Evolutionary conservation across 345 rosid genomes (phyloP).

Genomic region (Salix udensis): DNA sequence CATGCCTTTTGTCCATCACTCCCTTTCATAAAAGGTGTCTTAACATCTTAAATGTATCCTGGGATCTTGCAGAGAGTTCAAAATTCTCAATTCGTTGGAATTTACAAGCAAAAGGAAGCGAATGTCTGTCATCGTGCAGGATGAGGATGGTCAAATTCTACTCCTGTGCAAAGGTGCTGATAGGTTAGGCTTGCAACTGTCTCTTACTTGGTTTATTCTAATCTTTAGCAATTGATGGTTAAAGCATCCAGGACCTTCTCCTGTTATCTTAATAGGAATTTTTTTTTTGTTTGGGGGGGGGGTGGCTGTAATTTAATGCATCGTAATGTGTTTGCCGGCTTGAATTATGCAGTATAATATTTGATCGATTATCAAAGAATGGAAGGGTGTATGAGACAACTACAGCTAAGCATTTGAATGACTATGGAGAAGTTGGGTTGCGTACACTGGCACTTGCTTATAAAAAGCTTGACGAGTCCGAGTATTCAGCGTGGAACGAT

Average conservation of each 20-base stretch:
- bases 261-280: neutral
- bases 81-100: constrained; percentile 80
- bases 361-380: constrained; percentile 78
- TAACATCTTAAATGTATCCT: constrained; percentile 16
- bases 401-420: constrained; percentile 74
- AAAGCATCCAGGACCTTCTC: neutral
- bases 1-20: neutral
- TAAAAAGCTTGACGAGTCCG: constrained; percentile 65
- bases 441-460: constrained; percentile 84
- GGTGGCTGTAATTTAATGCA: too few relatives aligned
- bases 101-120: constrained; percentile 97
- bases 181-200: constrained; percentile 52
- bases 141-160: constrained; percentile 75
- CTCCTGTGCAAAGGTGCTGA: constrained; percentile 97
- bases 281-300: too few relatives aligned
- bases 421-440: constrained; percentile 92
- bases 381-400: constrained; percentile 62
- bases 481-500: constrained; percentile 68
- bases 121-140: constrained; percentile 83
- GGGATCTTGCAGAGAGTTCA: constrained; percentile 70
- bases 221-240: neutral
- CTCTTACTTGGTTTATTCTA: neutral
- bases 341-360: constrained; percentile 63
- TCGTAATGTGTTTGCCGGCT: constrained; percentile 8
- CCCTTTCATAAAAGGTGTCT: constrained; percentile 11